These are phyloP conservation scores for Aulographum hederae DNA, from an alignment of 2,329 filamentous ascomycete species.

Conservation along the genomic window DNA sequence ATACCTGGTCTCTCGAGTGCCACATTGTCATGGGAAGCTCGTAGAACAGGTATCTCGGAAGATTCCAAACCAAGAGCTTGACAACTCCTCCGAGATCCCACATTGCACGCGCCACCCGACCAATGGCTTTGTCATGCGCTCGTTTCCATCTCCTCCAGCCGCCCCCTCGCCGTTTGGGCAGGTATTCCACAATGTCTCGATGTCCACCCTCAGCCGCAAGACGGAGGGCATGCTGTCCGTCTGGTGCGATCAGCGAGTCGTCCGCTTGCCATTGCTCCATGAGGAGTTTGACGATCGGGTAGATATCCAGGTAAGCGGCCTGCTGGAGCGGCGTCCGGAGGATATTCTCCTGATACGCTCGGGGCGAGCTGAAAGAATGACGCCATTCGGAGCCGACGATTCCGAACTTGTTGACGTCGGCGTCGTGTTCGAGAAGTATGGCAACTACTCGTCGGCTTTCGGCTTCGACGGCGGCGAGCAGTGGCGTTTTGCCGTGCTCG, in stretches of 20 bases:
- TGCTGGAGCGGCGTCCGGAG: conserved; percentile 26
- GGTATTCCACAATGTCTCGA: conserved; percentile 24
- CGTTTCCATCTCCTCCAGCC: too few species aligned
- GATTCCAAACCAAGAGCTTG: too few species aligned
- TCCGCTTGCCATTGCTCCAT: conserved; percentile 23
- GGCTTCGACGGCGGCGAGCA: conserved; percentile 8
- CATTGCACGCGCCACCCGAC: too few species aligned
- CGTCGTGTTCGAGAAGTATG: conserved; percentile 7
- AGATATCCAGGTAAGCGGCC: conserved; percentile 22
- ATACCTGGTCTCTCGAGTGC: too few species aligned
- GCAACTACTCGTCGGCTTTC: conserved; percentile 6
- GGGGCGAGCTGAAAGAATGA: background rate
- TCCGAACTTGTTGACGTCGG: conserved; percentile 7
- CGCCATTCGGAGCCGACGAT: background rate
- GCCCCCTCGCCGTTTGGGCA: conserved; percentile 23
- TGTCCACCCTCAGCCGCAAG: conserved; percentile 24
- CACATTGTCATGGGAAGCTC: too few species aligned
- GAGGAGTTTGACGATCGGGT: conserved; percentile 24
- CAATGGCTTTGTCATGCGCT: too few species aligned
- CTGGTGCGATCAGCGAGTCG: conserved; percentile 25
- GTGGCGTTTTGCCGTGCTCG: conserved; percentile 6
- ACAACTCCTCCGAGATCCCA: too few species aligned
- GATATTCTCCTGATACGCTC: background rate
- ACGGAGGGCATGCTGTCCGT: conserved; percentile 27
- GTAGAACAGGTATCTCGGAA: too few species aligned